Evolutionary conservation across 495 filamentous ascomycete genomes (phyloP), one percentile per base, ranked within the genome.

Genomic region (Apiosordaria backusii): DNA sequence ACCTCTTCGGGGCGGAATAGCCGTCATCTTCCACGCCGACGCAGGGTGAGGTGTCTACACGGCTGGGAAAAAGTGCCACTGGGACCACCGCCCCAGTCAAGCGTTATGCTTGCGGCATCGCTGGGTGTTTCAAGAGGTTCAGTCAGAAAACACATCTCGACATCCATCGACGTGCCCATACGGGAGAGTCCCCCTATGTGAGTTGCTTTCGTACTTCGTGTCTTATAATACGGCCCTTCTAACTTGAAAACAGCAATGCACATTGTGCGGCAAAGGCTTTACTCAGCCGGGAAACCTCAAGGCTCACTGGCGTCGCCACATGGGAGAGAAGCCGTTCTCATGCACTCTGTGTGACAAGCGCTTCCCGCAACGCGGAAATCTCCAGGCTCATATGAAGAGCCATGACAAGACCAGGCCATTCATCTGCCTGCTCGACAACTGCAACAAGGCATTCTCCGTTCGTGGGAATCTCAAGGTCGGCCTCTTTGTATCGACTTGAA

Each of bases 131-230:
- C 65, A 97, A 95, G 80, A 86, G 82, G 67, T 97, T 97, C 77
- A 86, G 87, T 64, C 94, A 98, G 74, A 97, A 94, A 77, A 97
- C 93, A 2, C 93, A 97, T 74, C 83, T 97, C 50, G 92, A 96
- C 66, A 97, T 96, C 50, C 94, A 98, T 72, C 89, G 84, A 55
- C 85, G 94, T 72, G 89, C 92, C 9, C 94, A 98, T 72, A 97
- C 93, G 3, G 94, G 94, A 21, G 87, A 92, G 58, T 92, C 92
- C 68, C 94, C 94, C 66, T 97, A 93, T 80, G 92, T 97, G 77
- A 82, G 91, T 63, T 35, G 4, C 18, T 4, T 27, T 45, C 3
- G n/a, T 29, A 65, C 23, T 65, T 9, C 18, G n/a, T 29, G 16
- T 22, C 40, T 9, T 60, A 24, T 21, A 50, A 29, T 6, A n/a